phyloP scores from a whole-genome alignment of 352 stramenopile genomes.

The Peronospora destructor region DNA sequence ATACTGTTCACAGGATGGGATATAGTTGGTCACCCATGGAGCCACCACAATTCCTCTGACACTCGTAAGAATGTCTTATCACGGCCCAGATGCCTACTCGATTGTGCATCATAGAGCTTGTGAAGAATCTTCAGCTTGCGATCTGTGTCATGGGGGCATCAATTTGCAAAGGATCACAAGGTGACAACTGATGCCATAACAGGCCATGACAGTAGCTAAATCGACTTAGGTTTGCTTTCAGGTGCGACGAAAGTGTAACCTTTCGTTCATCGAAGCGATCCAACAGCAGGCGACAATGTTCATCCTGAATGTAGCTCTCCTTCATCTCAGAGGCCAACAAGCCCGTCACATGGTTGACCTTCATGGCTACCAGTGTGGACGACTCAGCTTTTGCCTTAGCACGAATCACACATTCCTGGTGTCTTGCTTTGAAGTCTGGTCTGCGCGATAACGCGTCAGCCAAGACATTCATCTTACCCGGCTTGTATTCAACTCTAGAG shows the following conservation, averaged over 20 bases:
- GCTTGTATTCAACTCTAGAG: too few relatives aligned
- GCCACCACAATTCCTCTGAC: too few relatives aligned
- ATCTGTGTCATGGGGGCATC: neutral
- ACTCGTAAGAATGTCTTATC: constrained; percentile 1
- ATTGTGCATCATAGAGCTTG: neutral
- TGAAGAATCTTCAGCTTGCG: neutral
- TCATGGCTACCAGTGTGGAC: neutral
- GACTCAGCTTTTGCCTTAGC: neutral
- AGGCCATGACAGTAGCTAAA: neutral
- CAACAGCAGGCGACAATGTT: too few relatives aligned
- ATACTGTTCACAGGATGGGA: too few relatives aligned
- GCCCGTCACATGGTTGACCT: neutral
- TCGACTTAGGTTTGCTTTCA: neutral
- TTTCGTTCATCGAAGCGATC: too few relatives aligned
- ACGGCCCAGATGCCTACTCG: neutral
- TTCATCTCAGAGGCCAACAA: too few relatives aligned
- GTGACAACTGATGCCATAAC: too few relatives aligned
- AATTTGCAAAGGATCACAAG: neutral
- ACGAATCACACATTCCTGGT: neutral
- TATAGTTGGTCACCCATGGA: too few relatives aligned
- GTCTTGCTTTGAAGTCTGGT: too few relatives aligned
- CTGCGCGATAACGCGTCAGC: too few relatives aligned
- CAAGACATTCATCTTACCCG: too few relatives aligned
- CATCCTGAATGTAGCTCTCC: too few relatives aligned
- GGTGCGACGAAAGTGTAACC: neutral